Conservation (phyloP, 805 yeast genomes). For the Candida koratica region DNA sequence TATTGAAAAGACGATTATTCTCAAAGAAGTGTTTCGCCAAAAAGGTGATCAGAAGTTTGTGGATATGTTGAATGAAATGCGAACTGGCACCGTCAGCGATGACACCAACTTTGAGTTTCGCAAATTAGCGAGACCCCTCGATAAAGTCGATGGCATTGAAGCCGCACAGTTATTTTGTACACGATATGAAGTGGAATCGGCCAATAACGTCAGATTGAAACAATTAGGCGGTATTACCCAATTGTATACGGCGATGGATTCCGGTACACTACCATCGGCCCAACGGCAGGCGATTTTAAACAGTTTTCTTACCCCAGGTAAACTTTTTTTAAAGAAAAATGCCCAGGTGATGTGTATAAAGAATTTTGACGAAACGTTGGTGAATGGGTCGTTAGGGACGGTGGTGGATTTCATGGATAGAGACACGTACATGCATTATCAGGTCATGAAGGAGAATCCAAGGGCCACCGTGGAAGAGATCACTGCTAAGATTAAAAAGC, state of each 20-base stretch:
- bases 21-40: slow-evolving; percentile 70
- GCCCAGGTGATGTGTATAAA: slow-evolving; percentile 84
- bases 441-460: slow-evolving; percentile 18
- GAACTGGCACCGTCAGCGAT: slow-evolving; percentile 55
- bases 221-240: slow-evolving; percentile 42
- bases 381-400: slow-evolving; percentile 74
- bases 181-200: slow-evolving; percentile 63
- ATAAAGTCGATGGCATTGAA: slow-evolving; percentile 52
- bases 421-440: slow-evolving; percentile 33
- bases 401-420: slow-evolving; percentile 53
- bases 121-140: slow-evolving; percentile 48
- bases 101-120: slow-evolving; percentile 49
- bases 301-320: slow-evolving; percentile 60
- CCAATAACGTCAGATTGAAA: slow-evolving; percentile 51
- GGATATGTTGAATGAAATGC: slow-evolving; percentile 70
- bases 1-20: slow-evolving; percentile 53
- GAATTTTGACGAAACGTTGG: slow-evolving; percentile 66
- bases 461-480: slow-evolving; percentile 19
- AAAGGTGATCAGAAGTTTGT: slow-evolving; percentile 67
- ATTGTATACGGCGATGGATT: slow-evolving; percentile 50
- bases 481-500: slow-evolving; percentile 10
- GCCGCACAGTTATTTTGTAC: slow-evolving; percentile 78
- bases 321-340: slow-evolving; percentile 55
- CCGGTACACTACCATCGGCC: slow-evolving; percentile 46
- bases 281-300: slow-evolving; percentile 44